phyloP scores from a whole-genome alignment of 495 filamentous ascomycete species.

The Penicillium waksmanii region DNA sequence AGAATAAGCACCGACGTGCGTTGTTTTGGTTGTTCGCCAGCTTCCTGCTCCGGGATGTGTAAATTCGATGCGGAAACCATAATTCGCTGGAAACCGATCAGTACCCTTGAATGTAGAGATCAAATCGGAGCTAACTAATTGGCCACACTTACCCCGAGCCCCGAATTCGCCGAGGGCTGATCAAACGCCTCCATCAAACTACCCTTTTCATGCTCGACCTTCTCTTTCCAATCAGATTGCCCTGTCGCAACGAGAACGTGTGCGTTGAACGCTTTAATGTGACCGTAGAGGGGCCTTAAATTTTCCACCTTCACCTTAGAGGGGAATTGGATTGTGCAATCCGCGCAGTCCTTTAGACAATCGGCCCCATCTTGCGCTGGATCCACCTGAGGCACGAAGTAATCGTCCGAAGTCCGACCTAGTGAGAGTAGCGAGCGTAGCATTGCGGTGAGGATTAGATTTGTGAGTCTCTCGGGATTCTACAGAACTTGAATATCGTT shows the following conservation, averaged over 20 bases:
- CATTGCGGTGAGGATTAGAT: conserved; percentile 25
- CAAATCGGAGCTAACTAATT: neutral
- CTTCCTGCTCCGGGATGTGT: conserved; percentile 57
- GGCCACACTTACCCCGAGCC: conserved; percentile 67
- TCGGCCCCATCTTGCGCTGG: conserved; percentile 77
- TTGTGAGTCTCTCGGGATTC: neutral
- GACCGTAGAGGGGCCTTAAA: conserved; percentile 74
- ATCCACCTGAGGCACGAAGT: conserved; percentile 59
- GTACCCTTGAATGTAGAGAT: neutral
- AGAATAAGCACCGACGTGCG: conserved; percentile 80
- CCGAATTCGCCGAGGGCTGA: conserved; percentile 56
- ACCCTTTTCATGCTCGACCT: conserved; percentile 83
- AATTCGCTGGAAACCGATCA: conserved; percentile 56
- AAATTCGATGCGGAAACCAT: conserved; percentile 96
- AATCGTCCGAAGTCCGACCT: conserved; percentile 30
- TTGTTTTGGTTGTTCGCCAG: conserved; percentile 39
- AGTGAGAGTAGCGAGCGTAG: conserved; percentile 42
- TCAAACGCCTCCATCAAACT: conserved; percentile 90
- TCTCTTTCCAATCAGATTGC: conserved; percentile 87
- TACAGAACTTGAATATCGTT: neutral
- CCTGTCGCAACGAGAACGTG: conserved; percentile 92
- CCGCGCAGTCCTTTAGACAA: conserved; percentile 83
- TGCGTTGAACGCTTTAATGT: conserved; percentile 80
- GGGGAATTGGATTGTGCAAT: conserved; percentile 76
- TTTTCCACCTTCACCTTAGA: conserved; percentile 74